Base-by-base conservation (phyloP, 495 filamentous ascomycete species). In the Trichocladium antarcticum region DNA sequence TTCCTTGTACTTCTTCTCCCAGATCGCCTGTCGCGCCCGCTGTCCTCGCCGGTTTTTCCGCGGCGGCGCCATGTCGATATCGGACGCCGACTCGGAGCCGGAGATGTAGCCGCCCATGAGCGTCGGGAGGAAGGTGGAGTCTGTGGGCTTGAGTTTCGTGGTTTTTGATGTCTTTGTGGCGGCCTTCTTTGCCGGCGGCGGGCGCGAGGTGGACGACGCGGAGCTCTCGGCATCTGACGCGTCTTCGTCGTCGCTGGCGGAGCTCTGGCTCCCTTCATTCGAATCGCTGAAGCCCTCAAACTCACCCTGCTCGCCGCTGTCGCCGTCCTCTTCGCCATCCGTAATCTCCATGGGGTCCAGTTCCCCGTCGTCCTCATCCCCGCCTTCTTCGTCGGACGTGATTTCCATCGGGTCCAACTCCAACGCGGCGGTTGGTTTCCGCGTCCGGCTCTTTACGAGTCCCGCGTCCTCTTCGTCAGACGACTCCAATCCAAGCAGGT, bases 71-170 rank as follows among this genome's bases (percentile, higher is more conserved):
- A 68, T 57, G 42, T 76, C 75, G 12, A 76, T 57, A 43, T 82
- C 81, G 1, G 77, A 70, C 11, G 68, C 59, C 5, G 73, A 72
- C 54, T 89, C 88, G 3, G 86, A 89, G 54, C 88, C 92, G 15
- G 90, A 96, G 66, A 84, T 83, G 69, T 98, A 98, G 38, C 88
- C 89, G 15, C 83, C 84, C 75, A 90, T 84, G 2, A 98, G 74
- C 6, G 85, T 83, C 2, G 92, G 93, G 3, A 98, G 75, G 73
- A 96, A 95, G 1, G 79, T 83, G 7, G 81, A 82, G 45, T 70
- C 75, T 36, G 57, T 57, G 10, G 59, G 10, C 42, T 57, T 64
- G 27, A 54, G 42, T 12, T 47, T 45, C 5, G 51, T 56, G 1
- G 36, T 29, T 22, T 39, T 32, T 38, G 48, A 42, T 17, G 24